Base-by-base conservation (phyloP, 2,329 filamentous ascomycete species). In the Fusarium virguliforme region DNA sequence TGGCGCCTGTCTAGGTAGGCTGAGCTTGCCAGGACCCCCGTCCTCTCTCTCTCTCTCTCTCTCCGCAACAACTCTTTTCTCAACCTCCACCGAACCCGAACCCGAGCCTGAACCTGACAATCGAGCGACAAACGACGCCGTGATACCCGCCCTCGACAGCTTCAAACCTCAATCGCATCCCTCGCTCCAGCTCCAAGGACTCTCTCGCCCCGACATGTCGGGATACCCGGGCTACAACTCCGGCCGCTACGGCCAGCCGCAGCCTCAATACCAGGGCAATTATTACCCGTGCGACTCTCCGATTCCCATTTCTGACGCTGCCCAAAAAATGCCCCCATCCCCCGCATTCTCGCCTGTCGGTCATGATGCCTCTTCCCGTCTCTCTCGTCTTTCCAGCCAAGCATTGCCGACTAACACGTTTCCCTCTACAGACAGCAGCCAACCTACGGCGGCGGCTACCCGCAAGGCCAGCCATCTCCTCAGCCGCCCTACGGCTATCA, bases 151-250 rank as follows among this genome's bases (percentile, higher is more conserved):
- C 46, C 48, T 53, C 48, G 53, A 37, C 38, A 40, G 22, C 57
- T 55, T 43, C 28, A 51, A 22, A 32, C 38, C 12, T 43, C 41
- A 60, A 67, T 30, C n/a, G 34, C 30, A 46, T 46, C n/a, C 35
- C 6, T 57, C 40, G 18, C 28, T 38, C 60, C 26, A 28, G 26
- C 35, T 40, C 40, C 55, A 30, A 53, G 18, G 12, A 37, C 13
- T 38, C 54, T 64, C 53, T 53, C 41, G 43, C 51, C 69, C 67
- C 51, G 74, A 70, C 66, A 92, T 91, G 90, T 90, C 90, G 72
- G 89, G 88, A 76, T 91, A 90, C 78, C 88, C 88, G 71, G 82
- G 83, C 53, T 89, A 90, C 76, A 82, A 84, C 64, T 82, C 83
- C 78, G 85, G 85, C 68, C 82, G 82, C 78, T 85, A 78, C 67